phyloP scores from a whole-genome alignment of 176 grass and related monocot species.

The Aegilops tauschii region DNA sequence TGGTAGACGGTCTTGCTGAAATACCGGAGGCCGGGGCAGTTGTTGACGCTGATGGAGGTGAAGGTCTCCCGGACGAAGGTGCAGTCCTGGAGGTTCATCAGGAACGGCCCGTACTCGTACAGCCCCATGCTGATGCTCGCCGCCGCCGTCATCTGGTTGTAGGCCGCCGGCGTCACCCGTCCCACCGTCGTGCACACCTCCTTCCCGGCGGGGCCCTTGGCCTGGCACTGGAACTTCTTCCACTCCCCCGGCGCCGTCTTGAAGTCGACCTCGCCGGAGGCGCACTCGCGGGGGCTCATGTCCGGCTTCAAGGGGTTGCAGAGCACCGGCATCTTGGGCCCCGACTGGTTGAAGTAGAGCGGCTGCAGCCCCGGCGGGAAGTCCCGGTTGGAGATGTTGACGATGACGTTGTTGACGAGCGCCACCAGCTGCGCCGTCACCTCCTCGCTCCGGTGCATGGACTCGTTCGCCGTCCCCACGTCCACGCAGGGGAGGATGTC shows the following conservation, averaged over 20 bases:
- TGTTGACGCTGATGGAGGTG: conserved; percentile 41
- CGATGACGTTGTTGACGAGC: conserved; percentile 82
- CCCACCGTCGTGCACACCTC: conserved; percentile 64
- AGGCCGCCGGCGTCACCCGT: conserved; percentile 60
- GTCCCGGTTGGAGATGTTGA: conserved; percentile 78
- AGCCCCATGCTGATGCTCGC: conserved; percentile 55
- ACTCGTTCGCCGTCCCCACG: conserved; percentile 67
- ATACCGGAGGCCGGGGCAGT: conserved; percentile 64
- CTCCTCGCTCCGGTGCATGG: conserved; percentile 63
- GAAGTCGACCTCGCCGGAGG: conserved; percentile 59
- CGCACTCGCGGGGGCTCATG: conserved; percentile 52
- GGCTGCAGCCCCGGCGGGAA: conserved; percentile 45
- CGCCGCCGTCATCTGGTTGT: conserved; percentile 76
- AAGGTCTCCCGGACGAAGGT: conserved; percentile 82
- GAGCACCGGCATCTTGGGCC: conserved; percentile 59
- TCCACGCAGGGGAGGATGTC: conserved; percentile 89
- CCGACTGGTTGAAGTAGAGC: conserved; percentile 94
- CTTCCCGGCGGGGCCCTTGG: conserved; percentile 14
- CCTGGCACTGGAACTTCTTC: conserved; percentile 63
- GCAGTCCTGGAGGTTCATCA: conserved; percentile 81
- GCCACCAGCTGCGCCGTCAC: conserved; percentile 85
- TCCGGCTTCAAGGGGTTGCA: conserved; percentile 74
- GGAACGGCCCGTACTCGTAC: conserved; percentile 73
- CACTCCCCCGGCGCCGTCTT: conserved; percentile 56
- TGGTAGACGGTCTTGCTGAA: conserved; percentile 64